These are phyloP conservation scores for Pseudogymnoascus sp. DNA, from an alignment of 2,329 filamentous ascomycete species.

Conservation along the genomic window DNA sequence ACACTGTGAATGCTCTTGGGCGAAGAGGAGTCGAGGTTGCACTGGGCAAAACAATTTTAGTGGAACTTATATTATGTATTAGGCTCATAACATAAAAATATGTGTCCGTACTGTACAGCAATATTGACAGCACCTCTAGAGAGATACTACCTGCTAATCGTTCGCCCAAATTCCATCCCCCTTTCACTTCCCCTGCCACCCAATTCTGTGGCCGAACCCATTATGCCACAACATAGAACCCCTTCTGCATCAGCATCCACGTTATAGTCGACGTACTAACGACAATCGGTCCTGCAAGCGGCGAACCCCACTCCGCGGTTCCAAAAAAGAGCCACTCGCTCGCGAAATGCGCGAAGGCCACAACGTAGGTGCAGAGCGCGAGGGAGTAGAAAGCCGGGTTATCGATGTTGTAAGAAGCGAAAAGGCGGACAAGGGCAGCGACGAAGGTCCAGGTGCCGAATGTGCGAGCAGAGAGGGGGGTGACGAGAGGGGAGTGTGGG, in stretches of 20 bases:
- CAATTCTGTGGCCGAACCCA: background rate
- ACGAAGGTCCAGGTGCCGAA: slow-evolving; percentile 63
- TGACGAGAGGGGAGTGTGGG: slow-evolving; percentile 44
- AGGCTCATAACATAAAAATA: background rate
- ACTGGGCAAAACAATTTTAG: background rate
- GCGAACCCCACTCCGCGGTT: slow-evolving; percentile 56
- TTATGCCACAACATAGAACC: slow-evolving; percentile 52
- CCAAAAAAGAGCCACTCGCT: slow-evolving; percentile 75
- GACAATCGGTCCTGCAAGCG: slow-evolving; percentile 48
- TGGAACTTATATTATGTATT: background rate
- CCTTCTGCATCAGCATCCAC: slow-evolving; percentile 62
- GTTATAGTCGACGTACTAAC: slow-evolving; percentile 41
- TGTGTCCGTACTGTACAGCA: background rate
- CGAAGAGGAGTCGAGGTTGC: background rate
- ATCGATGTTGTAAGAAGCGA: slow-evolving; percentile 56
- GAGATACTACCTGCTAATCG: background rate
- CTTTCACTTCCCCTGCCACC: no score
- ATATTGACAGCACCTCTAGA: background rate
- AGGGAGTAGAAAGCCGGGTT: slow-evolving; percentile 50
- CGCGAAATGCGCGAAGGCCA: slow-evolving; percentile 43
- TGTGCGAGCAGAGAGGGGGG: slow-evolving; percentile 66
- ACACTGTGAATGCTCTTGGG: background rate
- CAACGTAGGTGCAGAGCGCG: slow-evolving; percentile 51
- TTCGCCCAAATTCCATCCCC: background rate
- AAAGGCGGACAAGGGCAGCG: slow-evolving; percentile 49